phyloP scores from a whole-genome alignment of 2,329 filamentous ascomycete species.

The Trichoderma aggressivum region DNA sequence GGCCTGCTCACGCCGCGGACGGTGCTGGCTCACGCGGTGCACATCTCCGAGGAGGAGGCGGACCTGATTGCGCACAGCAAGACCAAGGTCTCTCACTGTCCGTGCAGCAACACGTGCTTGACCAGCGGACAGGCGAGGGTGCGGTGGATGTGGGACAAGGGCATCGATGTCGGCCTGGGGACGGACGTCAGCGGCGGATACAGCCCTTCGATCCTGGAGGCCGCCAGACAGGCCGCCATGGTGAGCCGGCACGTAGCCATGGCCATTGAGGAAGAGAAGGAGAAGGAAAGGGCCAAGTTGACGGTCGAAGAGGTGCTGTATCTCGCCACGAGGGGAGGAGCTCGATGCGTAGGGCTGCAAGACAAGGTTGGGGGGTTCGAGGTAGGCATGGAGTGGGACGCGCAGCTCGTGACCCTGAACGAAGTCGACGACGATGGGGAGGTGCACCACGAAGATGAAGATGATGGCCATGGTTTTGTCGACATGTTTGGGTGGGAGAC shows the following conservation, averaged over 20 bases:
- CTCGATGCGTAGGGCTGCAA: constrained; percentile 71
- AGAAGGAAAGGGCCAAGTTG: constrained; percentile 58
- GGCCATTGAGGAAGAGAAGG: constrained; percentile 28
- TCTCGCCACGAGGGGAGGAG: constrained; percentile 84
- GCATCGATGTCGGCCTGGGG: constrained; percentile 77
- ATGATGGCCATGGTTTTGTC: constrained; percentile 58
- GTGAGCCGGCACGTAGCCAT: constrained; percentile 71
- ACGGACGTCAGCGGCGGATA: constrained; percentile 92
- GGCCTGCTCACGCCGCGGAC: constrained; percentile 69
- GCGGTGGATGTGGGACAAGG: constrained; percentile 67
- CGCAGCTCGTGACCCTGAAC: constrained; percentile 71
- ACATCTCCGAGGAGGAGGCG: constrained; percentile 67
- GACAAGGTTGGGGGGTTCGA: constrained; percentile 76
- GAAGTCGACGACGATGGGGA: constrained; percentile 34
- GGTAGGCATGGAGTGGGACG: constrained; percentile 86
- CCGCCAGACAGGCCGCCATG: constrained; percentile 76
- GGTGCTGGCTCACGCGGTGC: constrained; percentile 81
- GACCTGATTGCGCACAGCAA: constrained; percentile 57
- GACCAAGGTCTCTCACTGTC: constrained; percentile 78
- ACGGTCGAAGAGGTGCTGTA: constrained; percentile 84
- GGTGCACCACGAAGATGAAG: constrained; percentile 17
- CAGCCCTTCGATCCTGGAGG: constrained; percentile 74
- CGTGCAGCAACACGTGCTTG: constrained; percentile 78
- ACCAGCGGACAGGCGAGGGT: constrained; percentile 77
- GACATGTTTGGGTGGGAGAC: constrained; percentile 89